These are phyloP conservation scores for Mycena galericulata DNA, from an alignment of 768 basidiomycete genomes.

Conservation along the genomic window DNA sequence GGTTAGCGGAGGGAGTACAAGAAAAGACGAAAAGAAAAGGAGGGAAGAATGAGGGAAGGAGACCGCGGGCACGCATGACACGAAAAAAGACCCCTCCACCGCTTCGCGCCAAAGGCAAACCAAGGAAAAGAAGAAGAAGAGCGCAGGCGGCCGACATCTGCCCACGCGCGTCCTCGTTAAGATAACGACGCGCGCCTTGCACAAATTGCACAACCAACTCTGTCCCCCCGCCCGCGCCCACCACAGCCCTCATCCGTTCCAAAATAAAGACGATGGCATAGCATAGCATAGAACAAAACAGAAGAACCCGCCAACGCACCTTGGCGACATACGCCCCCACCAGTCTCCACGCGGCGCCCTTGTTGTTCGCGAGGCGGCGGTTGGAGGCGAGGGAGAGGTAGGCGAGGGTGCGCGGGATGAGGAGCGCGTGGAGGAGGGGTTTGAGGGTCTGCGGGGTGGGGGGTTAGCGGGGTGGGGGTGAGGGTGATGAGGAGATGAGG, in stretches of 20 bases:
- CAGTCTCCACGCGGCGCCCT: constrained; percentile 79
- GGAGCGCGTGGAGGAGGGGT: constrained; percentile 88
- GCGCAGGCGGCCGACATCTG: too few relatives aligned
- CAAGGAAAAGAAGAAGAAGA: constrained; percentile 2
- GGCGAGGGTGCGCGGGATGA: constrained; percentile 84
- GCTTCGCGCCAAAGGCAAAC: neutral
- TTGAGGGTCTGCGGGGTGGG: constrained; percentile 72
- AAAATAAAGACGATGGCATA: too few relatives aligned
- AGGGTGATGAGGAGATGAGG: neutral
- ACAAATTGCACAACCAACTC: too few relatives aligned
- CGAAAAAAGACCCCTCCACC: constrained; percentile 1
- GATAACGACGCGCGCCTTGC: neutral
- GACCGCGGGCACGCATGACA: neutral
- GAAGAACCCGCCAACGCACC: constrained; percentile 1
- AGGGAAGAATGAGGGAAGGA: neutral
- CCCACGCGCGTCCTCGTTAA: too few relatives aligned
- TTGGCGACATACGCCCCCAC: constrained; percentile 77
- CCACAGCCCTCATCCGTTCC: too few relatives aligned
- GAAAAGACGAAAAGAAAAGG: neutral
- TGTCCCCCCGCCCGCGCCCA: too few relatives aligned
- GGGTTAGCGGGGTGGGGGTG: neutral
- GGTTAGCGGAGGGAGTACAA: neutral
- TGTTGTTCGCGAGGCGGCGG: constrained; percentile 65
- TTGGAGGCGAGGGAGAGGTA: constrained; percentile 92
- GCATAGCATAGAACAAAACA: neutral